These are phyloP conservation scores for Lecanicillium sp. DNA, from an alignment of 2,329 filamentous ascomycete species.

Conservation along the genomic window DNA sequence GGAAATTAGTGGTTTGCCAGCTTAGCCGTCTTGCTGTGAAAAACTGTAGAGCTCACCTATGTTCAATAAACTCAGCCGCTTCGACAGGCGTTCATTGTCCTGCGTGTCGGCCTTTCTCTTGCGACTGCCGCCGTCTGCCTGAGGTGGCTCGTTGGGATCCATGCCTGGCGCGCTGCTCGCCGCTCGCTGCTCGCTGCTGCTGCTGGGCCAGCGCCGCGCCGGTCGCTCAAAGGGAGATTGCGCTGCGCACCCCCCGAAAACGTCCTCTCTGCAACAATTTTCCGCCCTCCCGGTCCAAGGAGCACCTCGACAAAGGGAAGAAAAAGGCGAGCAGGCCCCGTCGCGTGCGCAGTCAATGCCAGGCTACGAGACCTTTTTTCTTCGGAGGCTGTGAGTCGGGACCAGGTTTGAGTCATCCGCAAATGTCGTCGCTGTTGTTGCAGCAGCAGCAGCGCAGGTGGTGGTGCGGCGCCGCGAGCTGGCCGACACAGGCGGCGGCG, in stretches of 20 bases:
- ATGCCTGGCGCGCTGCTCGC: conserved; percentile 8
- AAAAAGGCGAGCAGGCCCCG: no score
- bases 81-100: conserved; percentile 70
- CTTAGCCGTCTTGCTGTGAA: no score
- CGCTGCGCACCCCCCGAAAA: conserved; percentile 17
- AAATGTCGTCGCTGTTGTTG: conserved; percentile 5
- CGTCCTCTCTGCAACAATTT: conserved; percentile 15
- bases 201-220: conserved; percentile 9
- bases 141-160: conserved; percentile 12
- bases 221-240: conserved; percentile 17
- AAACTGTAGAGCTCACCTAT: conserved; percentile 61
- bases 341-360: no score
- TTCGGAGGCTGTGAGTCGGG: conserved; percentile 3
- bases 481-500: no score
- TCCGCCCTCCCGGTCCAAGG: conserved; percentile 4
- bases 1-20: no score
- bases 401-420: conserved; percentile 2
- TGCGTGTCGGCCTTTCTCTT: conserved; percentile 58
- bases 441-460: background rate
- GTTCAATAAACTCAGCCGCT: conserved; percentile 75
- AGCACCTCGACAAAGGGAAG: background rate
- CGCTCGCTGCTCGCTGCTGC: no score
- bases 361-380: background rate
- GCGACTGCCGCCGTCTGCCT: conserved; percentile 23
- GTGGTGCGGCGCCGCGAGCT: no score